phyloP scores from a whole-genome alignment of 2,329 filamentous ascomycete species.

The Botrytis aclada region DNA sequence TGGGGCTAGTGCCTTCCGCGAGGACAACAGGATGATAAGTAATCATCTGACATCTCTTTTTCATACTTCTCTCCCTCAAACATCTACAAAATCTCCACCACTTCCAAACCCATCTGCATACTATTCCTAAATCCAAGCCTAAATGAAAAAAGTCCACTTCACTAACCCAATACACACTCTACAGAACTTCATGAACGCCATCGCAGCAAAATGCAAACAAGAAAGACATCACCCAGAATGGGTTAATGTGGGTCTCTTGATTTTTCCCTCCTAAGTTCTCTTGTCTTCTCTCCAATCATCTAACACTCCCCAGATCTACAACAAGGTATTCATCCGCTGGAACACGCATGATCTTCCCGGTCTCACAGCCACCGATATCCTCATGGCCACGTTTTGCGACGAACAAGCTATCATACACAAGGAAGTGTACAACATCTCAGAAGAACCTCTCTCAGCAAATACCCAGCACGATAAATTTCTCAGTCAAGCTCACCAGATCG shows the following conservation, averaged over 20 bases:
- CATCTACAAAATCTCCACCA: not conserved
- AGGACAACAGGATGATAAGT: not conserved
- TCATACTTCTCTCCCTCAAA: not conserved
- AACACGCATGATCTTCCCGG: slow-evolving; percentile 67
- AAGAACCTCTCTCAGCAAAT: not conserved
- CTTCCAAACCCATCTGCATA: not conserved
- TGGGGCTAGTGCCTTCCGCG: not conserved
- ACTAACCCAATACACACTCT: slow-evolving; percentile 10
- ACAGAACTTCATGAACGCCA: slow-evolving; percentile 73
- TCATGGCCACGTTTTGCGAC: slow-evolving; percentile 59
- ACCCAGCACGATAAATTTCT: not conserved
- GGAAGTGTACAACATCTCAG: not conserved
- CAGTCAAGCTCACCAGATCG: not conserved
- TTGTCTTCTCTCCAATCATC: not conserved
- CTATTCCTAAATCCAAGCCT: not conserved
- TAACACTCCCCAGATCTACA: slow-evolving; percentile 56
- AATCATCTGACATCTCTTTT: not conserved
- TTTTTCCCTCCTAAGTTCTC: not conserved
- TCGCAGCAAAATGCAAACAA: slow-evolving; percentile 64
- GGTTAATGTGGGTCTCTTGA: slow-evolving; percentile 57
- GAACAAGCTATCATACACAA: not conserved
- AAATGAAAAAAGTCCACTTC: not conserved
- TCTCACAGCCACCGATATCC: slow-evolving; percentile 61
- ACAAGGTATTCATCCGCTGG: slow-evolving; percentile 68
- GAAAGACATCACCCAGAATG: slow-evolving; percentile 73